Percentiles rank a stretch among this genome's conserved stretches.
These are phyloP conservation scores for Didymella lethalis DNA, from an alignment of 2,329 filamentous ascomycete genomes.

Conservation along the genomic window DNA sequence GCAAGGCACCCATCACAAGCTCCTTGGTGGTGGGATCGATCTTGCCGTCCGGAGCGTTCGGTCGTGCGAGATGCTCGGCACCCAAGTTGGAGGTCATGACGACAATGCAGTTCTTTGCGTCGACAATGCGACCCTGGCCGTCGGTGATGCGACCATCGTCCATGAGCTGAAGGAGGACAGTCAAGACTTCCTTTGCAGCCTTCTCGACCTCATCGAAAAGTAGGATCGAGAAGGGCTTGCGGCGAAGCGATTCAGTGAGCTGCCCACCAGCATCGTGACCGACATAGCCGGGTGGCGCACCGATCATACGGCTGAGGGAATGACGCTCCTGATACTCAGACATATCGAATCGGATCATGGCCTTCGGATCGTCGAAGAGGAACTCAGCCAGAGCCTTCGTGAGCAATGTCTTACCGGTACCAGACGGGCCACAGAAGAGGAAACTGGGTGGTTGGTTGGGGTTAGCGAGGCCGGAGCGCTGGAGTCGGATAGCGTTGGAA, in stretches of 20 bases:
- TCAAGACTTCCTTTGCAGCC: conserved; percentile 95
- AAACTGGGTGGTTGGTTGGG: conserved; percentile 97
- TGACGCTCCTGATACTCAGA: conserved; percentile 99
- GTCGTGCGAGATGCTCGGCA: conserved; percentile 88
- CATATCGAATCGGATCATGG: conserved; percentile 99
- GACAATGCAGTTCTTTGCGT: conserved; percentile 97
- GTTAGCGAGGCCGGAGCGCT: conserved; percentile 92
- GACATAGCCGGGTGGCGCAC: conserved; percentile 94
- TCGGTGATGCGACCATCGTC: conserved; percentile 98
- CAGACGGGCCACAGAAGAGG: conserved; percentile 97
- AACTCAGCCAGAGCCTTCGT: conserved; percentile 98
- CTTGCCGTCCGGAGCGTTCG: conserved; percentile 77
- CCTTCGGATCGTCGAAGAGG: conserved; percentile 93
- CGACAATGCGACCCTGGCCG: conserved; percentile 92
- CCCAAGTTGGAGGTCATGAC: conserved; percentile 99
- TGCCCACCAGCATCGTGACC: conserved; percentile 96
- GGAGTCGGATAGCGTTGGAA: conserved; percentile 93
- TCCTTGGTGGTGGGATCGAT: conserved; percentile 88
- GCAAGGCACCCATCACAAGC: conserved; percentile 87
- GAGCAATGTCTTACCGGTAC: conserved; percentile 96
- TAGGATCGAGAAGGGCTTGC: conserved; percentile 95
- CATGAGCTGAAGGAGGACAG: conserved; percentile 98
- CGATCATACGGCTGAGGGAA: conserved; percentile 95
- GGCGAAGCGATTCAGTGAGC: conserved; percentile 90
- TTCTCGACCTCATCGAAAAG: conserved; percentile 99